Evolutionary conservation across 2,329 filamentous ascomycete genomes (phyloP).

Genomic region (Pyrenophora teres): DNA sequence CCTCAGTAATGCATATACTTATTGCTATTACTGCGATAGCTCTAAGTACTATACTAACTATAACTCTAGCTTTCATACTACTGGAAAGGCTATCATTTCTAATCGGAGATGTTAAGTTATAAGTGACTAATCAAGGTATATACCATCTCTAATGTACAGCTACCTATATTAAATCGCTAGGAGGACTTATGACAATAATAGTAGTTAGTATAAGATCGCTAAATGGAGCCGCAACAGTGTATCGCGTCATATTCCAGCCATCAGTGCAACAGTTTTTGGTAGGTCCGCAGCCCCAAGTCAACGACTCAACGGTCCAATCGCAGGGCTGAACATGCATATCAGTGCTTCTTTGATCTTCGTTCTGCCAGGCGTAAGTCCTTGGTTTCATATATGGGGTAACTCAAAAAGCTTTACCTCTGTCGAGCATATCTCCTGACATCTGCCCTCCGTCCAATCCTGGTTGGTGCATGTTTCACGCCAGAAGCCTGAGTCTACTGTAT

Average conservation of each 20-base stretch:
- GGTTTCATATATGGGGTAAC: not conserved
- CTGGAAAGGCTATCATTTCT: not conserved
- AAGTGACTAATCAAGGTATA: too few species aligned
- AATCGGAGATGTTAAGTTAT: not conserved
- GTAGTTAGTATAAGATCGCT: conserved; percentile 8
- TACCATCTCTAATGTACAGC: too few species aligned
- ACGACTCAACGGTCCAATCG: not conserved
- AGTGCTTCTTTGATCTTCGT: not conserved
- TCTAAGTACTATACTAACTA: conserved; percentile 5
- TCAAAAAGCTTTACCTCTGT: conserved; percentile 5
- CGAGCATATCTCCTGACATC: conserved; percentile 17
- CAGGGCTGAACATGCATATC: not conserved
- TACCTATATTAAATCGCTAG: not conserved
- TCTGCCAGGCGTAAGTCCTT: not conserved
- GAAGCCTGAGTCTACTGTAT: not conserved
- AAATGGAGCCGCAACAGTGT: conserved; percentile 12
- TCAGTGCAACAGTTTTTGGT: conserved; percentile 3
- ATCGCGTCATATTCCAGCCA: not conserved
- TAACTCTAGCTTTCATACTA: conserved; percentile 9
- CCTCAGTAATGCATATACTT: conserved; percentile 12
- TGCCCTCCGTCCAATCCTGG: conserved; percentile 9
- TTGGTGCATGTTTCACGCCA: conserved; percentile 13
- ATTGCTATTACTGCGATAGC: conserved; percentile 6
- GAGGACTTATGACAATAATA: not conserved
- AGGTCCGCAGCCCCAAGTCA: not conserved